A percentile compares a stretch with the other conserved stretches of the same genome.
Evolutionary conservation across 1,284 basidiomycete genomes (phyloP).

Genomic region (Cryptococcus deneoformans): DNA sequence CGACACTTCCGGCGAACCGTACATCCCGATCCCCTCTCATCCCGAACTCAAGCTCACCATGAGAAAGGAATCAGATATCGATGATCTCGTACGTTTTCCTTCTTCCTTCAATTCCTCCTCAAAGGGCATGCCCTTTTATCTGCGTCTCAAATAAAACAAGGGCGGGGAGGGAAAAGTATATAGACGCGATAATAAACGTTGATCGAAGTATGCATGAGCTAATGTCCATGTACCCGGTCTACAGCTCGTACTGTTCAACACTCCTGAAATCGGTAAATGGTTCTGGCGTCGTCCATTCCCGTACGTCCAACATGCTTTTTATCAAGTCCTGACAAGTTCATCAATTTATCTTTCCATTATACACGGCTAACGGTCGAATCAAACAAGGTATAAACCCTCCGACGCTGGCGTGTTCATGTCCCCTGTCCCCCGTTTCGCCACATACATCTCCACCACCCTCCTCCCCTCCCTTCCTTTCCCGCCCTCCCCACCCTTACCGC

Average conservation of each 20-base stretch:
- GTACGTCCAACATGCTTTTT: neutral
- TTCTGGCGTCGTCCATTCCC: neutral
- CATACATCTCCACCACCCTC: neutral
- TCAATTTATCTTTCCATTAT: neutral
- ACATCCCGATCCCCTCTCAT: neutral
- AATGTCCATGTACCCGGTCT: no score
- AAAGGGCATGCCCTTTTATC: neutral
- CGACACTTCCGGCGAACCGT: neutral
- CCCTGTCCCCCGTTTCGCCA: neutral
- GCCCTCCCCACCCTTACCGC: neutral
- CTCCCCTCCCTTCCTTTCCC: neutral
- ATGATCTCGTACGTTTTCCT: no score
- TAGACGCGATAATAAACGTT: neutral
- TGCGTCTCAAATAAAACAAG: no score
- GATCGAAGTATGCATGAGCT: neutral
- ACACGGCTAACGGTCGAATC: no score
- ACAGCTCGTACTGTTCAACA: neutral
- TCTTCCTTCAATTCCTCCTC: no score
- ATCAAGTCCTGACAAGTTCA: neutral
- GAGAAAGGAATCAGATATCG: neutral
- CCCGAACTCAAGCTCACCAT: neutral
- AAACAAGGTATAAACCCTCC: neutral
- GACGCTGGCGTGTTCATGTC: neutral
- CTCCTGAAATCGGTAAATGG: conserved; percentile 2
- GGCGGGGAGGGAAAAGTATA: no score